Conservation (phyloP, 768 basidiomycete genomes). For the Termitomyces sp. region DNA sequence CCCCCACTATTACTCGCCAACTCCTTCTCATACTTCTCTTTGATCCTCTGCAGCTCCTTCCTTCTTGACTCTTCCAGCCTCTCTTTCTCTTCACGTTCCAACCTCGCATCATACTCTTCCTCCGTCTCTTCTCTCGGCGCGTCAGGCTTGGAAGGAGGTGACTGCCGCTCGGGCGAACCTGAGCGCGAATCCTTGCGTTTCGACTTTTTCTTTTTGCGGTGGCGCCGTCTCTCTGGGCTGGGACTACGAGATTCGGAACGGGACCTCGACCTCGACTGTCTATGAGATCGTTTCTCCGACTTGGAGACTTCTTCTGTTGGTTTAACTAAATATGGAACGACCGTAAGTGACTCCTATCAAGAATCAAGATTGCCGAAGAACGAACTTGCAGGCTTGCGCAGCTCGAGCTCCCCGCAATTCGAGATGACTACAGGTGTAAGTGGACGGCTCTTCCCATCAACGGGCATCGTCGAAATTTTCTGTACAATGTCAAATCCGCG, state of each 20-base stretch:
- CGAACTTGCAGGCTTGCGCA: constrained; percentile 35
- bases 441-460: constrained; percentile 75
- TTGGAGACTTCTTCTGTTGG: constrained; percentile 10
- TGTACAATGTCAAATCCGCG: constrained; percentile 57
- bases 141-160: not conserved
- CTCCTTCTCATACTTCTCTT: constrained; percentile 28
- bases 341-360: not conserved
- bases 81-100: constrained; percentile 64
- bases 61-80: constrained; percentile 41
- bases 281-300: constrained; percentile 10
- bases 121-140: constrained; percentile 45
- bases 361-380: constrained; percentile 1
- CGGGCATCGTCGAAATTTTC: constrained; percentile 55
- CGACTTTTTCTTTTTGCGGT: constrained; percentile 18
- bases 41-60: constrained; percentile 44
- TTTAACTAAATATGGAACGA: not conserved
- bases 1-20: constrained; percentile 30
- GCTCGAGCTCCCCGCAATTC: constrained; percentile 83
- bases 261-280: constrained; percentile 10
- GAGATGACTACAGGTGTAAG: constrained; percentile 57
- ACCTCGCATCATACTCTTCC: constrained; percentile 64
- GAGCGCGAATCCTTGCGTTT: constrained; percentile 10
- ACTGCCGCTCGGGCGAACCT: not conserved
- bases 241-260: constrained; percentile 12
- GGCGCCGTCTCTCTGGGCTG: constrained; percentile 12